Percentiles rank a stretch among this genome's conserved stretches.
phyloP scores from a whole-genome alignment of 1,139 yeast species.

The Hemisphaericaspora xylofermentans region DNA sequence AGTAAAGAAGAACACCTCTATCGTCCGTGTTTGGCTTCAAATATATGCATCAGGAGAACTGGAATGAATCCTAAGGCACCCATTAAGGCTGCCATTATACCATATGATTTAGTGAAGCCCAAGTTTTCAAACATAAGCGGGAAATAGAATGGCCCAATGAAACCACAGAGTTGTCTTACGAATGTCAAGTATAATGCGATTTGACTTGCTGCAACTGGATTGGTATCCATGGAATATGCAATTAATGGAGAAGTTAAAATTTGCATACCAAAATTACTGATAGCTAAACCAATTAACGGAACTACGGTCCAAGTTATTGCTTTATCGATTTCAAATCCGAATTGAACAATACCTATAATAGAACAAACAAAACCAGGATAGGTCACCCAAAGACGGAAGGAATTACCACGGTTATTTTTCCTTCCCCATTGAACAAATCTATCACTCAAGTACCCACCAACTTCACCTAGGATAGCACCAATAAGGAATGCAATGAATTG shows the following conservation, averaged over 20 bases:
- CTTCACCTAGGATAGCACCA: constrained; percentile 21
- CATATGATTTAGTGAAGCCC: constrained; percentile 17
- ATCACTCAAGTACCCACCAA: constrained; percentile 22
- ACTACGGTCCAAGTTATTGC: constrained; percentile 16
- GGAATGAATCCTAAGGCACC: constrained; percentile 11
- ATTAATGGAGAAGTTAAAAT: constrained; percentile 19
- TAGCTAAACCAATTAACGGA: constrained; percentile 19
- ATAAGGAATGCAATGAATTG: constrained; percentile 20
- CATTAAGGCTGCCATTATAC: constrained; percentile 18
- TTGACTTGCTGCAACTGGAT: constrained; percentile 14
- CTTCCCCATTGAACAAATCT: constrained; percentile 16
- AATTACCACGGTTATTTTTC: constrained; percentile 10
- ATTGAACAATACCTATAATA: constrained; percentile 18
- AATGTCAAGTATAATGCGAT: constrained; percentile 19
- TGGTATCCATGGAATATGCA: constrained; percentile 18
- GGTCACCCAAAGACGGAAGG: constrained; percentile 19
- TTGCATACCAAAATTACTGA: constrained; percentile 20
- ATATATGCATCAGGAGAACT: constrained; percentile 5
- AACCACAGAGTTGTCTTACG: constrained; percentile 19
- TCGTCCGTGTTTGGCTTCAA: constrained; percentile 4
- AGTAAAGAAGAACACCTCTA: background rate
- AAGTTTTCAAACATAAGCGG: constrained; percentile 19
- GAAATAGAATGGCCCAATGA: constrained; percentile 22
- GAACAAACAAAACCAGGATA: constrained; percentile 19
- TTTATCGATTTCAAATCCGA: constrained; percentile 17